phyloP scores from a whole-genome alignment of 495 filamentous ascomycete genomes.

The Hyphodiscus hymeniophilus region DNA sequence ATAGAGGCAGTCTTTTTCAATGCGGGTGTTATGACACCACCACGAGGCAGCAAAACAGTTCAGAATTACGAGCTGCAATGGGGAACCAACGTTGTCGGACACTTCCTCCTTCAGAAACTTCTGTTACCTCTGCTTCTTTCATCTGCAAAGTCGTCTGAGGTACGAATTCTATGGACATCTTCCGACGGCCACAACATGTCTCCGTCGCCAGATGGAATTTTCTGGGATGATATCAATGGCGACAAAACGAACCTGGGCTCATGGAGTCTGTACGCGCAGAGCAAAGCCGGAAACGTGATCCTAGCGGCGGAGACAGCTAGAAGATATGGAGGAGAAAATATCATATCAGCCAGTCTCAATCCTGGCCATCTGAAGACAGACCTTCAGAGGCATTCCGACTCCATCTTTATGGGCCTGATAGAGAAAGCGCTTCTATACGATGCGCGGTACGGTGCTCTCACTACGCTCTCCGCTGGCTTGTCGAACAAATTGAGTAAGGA shows the following conservation, averaged over 20 bases:
- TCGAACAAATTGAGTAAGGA: conserved; percentile 24
- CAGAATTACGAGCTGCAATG: conserved; percentile 35
- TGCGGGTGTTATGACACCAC: conserved; percentile 36
- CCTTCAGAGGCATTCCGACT: conserved; percentile 28
- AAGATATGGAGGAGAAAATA: conserved; percentile 19
- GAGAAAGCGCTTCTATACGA: conserved; percentile 22
- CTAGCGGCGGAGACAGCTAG: conserved; percentile 27
- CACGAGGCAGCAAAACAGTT: conserved; percentile 18
- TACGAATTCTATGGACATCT: conserved; percentile 26
- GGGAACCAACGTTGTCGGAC: conserved; percentile 30
- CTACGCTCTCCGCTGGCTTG: conserved; percentile 31
- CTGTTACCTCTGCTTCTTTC: conserved; percentile 35
- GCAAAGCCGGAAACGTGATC: conserved; percentile 30
- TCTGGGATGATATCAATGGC: conserved; percentile 2
- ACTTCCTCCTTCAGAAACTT: conserved; percentile 34
- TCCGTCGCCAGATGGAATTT: no score
- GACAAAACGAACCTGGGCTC: neutral
- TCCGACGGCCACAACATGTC: no score
- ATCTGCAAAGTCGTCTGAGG: conserved; percentile 19
- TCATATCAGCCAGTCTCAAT: conserved; percentile 28
- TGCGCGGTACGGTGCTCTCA: conserved; percentile 31
- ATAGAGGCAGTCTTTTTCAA: conserved; percentile 49
- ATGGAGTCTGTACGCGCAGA: conserved; percentile 25
- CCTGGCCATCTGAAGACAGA: conserved; percentile 35
- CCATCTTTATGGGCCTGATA: no score